Evolutionary conservation across 768 basidiomycete species (phyloP).

Genomic region (Agrocybe praecox): DNA sequence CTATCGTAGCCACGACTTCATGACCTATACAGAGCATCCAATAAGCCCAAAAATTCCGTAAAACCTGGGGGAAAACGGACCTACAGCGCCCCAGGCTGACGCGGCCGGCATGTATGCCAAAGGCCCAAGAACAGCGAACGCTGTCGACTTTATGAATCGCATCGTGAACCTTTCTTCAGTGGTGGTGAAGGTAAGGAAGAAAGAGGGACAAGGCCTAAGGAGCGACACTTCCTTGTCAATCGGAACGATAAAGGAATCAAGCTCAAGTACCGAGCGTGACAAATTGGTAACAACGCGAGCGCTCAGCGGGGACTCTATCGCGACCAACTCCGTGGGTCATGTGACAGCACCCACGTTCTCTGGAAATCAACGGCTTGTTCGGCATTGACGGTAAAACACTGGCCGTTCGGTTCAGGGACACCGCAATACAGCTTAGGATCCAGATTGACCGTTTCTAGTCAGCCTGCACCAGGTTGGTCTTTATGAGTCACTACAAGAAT

Average conservation of each 20-base stretch:
- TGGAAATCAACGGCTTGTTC: too few relatives aligned
- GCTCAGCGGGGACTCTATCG: too few relatives aligned
- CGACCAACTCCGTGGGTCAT: background rate
- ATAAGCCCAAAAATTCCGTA: background rate
- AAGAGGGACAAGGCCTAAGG: background rate
- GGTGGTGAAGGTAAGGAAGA: background rate
- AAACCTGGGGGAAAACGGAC: background rate
- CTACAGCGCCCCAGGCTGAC: background rate
- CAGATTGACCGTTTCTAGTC: too few relatives aligned
- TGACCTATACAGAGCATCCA: conserved; percentile 56
- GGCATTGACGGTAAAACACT: too few relatives aligned
- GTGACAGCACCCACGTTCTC: too few relatives aligned
- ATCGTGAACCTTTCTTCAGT: conserved; percentile 2
- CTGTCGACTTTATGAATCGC: background rate
- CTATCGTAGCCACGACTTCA: conserved; percentile 92
- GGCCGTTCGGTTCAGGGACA: too few relatives aligned
- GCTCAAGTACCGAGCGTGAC: background rate
- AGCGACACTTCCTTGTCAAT: background rate
- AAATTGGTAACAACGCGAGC: background rate
- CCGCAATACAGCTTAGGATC: too few relatives aligned
- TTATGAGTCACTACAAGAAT: too few relatives aligned
- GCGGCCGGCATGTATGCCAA: background rate
- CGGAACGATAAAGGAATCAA: background rate
- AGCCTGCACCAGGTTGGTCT: too few relatives aligned
- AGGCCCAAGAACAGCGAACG: background rate